phyloP scores from a whole-genome alignment of 441 rosid genomes.

The Pelargonium fulgidum region DNA sequence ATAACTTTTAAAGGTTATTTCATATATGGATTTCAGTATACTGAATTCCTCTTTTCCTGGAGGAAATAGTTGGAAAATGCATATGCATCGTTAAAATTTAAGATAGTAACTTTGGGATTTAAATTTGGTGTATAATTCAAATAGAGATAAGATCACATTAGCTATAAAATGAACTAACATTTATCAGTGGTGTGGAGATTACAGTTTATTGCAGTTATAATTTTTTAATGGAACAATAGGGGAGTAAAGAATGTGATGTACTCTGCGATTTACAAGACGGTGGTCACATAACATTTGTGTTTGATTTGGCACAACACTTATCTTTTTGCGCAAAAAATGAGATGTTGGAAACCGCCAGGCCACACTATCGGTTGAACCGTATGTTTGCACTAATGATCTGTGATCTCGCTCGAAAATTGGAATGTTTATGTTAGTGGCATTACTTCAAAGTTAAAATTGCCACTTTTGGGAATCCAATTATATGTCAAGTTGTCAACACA shows the following conservation, averaged over 20 bases:
- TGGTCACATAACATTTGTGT: background rate
- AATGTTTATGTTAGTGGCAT: background rate
- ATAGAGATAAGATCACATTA: too few species aligned
- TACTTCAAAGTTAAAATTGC: background rate
- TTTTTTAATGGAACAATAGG: background rate
- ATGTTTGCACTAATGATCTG: background rate
- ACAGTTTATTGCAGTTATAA: background rate
- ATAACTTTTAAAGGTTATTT: too few species aligned
- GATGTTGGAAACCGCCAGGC: slow-evolving; percentile 1
- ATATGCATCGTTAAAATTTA: too few species aligned
- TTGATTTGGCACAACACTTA: slow-evolving; percentile 1
- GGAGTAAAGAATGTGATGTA: background rate
- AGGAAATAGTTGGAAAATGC: too few species aligned
- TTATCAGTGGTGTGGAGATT: background rate
- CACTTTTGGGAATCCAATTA: background rate
- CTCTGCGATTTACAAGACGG: background rate
- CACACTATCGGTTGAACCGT: background rate
- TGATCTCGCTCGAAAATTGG: background rate
- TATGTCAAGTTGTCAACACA: slow-evolving; percentile 1
- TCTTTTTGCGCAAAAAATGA: background rate
- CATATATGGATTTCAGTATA: too few species aligned
- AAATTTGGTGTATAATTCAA: too few species aligned
- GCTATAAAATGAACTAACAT: too few species aligned
- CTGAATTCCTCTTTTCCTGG: too few species aligned
- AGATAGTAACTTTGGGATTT: too few species aligned